Conservation (phyloP, 1,284 basidiomycete genomes). For the Cutaneotrichosporon curvatum region DNA sequence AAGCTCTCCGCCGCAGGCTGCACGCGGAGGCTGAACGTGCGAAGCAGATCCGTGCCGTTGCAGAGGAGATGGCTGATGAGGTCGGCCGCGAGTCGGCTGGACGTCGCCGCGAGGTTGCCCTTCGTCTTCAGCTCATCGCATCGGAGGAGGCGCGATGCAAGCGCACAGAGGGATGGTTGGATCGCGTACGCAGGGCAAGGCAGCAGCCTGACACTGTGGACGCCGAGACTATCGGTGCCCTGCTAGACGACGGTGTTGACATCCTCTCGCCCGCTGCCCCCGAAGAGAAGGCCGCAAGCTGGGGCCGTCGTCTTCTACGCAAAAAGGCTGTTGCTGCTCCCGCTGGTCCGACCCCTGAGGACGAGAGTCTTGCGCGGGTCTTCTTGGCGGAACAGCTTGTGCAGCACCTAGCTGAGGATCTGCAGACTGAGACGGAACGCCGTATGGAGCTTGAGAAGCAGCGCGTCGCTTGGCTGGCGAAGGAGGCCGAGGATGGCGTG, state of each 20-base stretch:
- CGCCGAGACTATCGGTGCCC: slow-evolving; percentile 15
- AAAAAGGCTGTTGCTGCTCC: neutral
- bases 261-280: slow-evolving; percentile 52
- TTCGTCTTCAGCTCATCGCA: slow-evolving; percentile 61
- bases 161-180: slow-evolving; percentile 39
- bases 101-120: slow-evolving; percentile 61
- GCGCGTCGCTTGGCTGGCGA: slow-evolving; percentile 43
- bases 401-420: slow-evolving; percentile 56
- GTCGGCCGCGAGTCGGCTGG: slow-evolving; percentile 67
- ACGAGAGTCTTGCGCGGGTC: slow-evolving; percentile 52
- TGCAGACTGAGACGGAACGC: slow-evolving; percentile 58
- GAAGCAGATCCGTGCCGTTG: slow-evolving; percentile 54
- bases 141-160: slow-evolving; percentile 56
- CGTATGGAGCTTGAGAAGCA: slow-evolving; percentile 54
- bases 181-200: slow-evolving; percentile 33
- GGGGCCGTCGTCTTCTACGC: slow-evolving; percentile 6
- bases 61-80: slow-evolving; percentile 68
- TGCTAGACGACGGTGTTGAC: slow-evolving; percentile 56
- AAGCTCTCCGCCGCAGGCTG: slow-evolving; percentile 19
- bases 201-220: slow-evolving; percentile 23
- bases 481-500: slow-evolving; percentile 31
- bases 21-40: slow-evolving; percentile 27
- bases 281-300: neutral
- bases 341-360: slow-evolving; percentile 11
- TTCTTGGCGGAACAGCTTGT: slow-evolving; percentile 58